Percentiles rank a stretch among this genome's conserved stretches.
phyloP scores from a whole-genome alignment of 2,329 filamentous ascomycete species.

The Colletotrichum chlorophyti region DNA sequence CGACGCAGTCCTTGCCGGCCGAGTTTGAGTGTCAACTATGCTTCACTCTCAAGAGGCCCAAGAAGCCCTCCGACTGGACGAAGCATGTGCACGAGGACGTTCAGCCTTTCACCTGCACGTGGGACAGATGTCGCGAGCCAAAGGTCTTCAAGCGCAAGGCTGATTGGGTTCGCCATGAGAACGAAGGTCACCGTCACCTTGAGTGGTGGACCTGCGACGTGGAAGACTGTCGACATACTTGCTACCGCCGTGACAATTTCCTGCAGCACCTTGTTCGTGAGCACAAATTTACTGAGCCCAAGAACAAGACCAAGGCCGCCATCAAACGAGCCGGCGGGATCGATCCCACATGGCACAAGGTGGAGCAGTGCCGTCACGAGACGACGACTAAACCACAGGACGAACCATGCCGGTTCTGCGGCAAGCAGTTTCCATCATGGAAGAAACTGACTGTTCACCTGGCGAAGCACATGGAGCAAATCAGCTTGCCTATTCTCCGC shows the following conservation, averaged over 20 bases:
- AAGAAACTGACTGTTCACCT: constrained; percentile 94
- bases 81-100: constrained; percentile 96
- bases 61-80: constrained; percentile 95
- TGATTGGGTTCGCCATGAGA: constrained; percentile 95
- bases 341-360: constrained; percentile 77
- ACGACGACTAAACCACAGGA: constrained; percentile 70
- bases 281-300: constrained; percentile 86
- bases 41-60: constrained; percentile 83
- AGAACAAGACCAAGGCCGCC: constrained; percentile 75
- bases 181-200: constrained; percentile 86
- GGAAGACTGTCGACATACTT: constrained; percentile 80
- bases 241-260: constrained; percentile 91
- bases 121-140: constrained; percentile 79
- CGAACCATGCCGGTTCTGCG: constrained; percentile 88
- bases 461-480: constrained; percentile 92
- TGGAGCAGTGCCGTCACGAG: constrained; percentile 78
- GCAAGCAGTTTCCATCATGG: constrained; percentile 81
- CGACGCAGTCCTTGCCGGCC: constrained; percentile 77
- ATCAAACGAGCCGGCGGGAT: constrained; percentile 63
- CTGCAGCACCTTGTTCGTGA: constrained; percentile 90
- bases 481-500: constrained; percentile 80
- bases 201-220: constrained; percentile 92
- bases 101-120: constrained; percentile 92
- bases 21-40: constrained; percentile 91
- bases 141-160: constrained; percentile 96